phyloP scores from a whole-genome alignment of 1,139 yeast genomes.

The Candida tropicalis region DNA sequence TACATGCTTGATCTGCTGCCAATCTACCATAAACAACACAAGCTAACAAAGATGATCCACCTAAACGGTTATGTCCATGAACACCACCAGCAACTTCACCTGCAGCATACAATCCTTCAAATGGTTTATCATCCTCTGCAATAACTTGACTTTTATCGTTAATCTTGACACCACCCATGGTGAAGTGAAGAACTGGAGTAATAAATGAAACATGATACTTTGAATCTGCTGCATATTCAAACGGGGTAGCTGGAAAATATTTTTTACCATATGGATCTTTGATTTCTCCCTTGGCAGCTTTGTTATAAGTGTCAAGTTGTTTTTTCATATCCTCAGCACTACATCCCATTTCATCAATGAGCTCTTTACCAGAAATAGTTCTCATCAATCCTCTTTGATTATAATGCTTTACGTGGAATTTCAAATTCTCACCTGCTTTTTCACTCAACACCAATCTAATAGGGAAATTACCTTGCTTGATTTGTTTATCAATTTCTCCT shows the following conservation, averaged over 20 bases:
- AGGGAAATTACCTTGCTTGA: slow-evolving; percentile 50
- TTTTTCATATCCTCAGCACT: slow-evolving; percentile 29
- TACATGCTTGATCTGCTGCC: slow-evolving; percentile 53
- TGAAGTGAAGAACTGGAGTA: slow-evolving; percentile 80
- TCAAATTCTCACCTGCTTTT: slow-evolving; percentile 45
- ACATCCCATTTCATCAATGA: slow-evolving; percentile 47
- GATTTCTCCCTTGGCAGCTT: slow-evolving; percentile 45
- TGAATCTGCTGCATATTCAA: slow-evolving; percentile 30
- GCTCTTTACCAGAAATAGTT: slow-evolving; percentile 50
- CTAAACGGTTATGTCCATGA: slow-evolving; percentile 76
- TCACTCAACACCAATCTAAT: slow-evolving; percentile 51
- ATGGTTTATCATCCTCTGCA: slow-evolving; percentile 38
- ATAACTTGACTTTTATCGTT: slow-evolving; percentile 61
- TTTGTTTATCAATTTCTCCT: slow-evolving; percentile 54
- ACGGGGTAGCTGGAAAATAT: slow-evolving; percentile 54
- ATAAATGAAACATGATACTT: slow-evolving; percentile 55
- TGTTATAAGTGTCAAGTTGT: slow-evolving; percentile 47
- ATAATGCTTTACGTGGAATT: slow-evolving; percentile 67
- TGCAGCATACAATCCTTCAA: slow-evolving; percentile 69
- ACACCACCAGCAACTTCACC: slow-evolving; percentile 87
- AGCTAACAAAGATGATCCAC: slow-evolving; percentile 75
- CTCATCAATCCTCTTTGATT: slow-evolving; percentile 66
- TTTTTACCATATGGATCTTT: slow-evolving; percentile 53
- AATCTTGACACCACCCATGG: slow-evolving; percentile 84
- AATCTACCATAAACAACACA: slow-evolving; percentile 81